Conservation (phyloP, 169 alveolate genomes). For the Haemoproteus tartakovskyi region DNA sequence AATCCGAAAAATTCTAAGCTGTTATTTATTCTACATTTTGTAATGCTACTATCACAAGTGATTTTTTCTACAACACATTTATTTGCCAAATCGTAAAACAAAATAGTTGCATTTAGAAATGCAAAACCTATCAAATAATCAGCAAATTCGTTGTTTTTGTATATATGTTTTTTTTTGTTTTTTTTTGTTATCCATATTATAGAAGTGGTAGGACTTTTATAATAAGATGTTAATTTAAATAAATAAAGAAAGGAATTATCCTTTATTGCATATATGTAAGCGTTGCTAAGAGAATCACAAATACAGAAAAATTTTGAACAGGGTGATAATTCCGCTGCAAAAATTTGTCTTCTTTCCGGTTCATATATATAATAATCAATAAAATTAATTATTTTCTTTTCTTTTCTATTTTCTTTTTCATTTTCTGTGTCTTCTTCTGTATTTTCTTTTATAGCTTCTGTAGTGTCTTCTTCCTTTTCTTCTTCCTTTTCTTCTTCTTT, state of each 20-base stretch:
- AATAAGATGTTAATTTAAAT: not conserved
- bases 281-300: constrained; percentile 25
- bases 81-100: constrained; percentile 8
- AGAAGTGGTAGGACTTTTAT: not conserved
- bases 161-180: constrained; percentile 9
- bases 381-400: not conserved
- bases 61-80: constrained; percentile 1
- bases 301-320: constrained; percentile 18
- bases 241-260: constrained; percentile 6
- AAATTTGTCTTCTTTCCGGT: constrained; percentile 11
- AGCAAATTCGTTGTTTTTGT: not conserved
- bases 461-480: too few species aligned
- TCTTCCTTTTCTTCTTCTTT: too few species aligned
- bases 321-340: constrained; percentile 10
- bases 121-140: constrained; percentile 20
- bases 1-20: constrained; percentile 16
- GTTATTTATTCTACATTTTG: constrained; percentile 14
- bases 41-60: constrained; percentile 12
- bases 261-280: constrained; percentile 11
- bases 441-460: too few species aligned
- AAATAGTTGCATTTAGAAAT: constrained; percentile 13
- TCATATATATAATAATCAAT: constrained; percentile 32
- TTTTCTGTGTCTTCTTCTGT: too few species aligned
- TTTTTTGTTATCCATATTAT: constrained; percentile 38
- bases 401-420: not conserved